Percentiles rank a stretch among this genome's conserved stretches.
These are phyloP conservation scores for Gaeumannomyces sp. DNA, from an alignment of 2,329 filamentous ascomycete species.

Conservation along the genomic window DNA sequence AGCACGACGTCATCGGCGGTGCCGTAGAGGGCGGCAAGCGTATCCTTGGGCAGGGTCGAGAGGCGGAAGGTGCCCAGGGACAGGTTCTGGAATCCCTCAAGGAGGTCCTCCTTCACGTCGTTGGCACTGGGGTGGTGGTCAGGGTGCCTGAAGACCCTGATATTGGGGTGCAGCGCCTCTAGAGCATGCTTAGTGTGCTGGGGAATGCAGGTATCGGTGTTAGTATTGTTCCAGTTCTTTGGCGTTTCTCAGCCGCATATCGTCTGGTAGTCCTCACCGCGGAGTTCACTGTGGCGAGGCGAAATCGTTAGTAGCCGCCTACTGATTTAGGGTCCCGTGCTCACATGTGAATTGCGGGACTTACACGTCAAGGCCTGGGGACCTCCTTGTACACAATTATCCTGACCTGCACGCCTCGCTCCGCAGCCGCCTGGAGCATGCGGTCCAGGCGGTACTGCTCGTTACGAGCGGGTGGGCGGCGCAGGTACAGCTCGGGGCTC, in stretches of 20 bases:
- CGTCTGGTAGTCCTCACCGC: not conserved
- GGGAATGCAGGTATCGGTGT: not conserved
- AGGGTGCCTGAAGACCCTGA: slow-evolving; percentile 83
- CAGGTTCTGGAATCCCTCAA: slow-evolving; percentile 48
- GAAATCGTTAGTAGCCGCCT: slow-evolving; percentile 38
- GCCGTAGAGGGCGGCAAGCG: slow-evolving; percentile 74
- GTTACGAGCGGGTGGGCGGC: slow-evolving; percentile 74
- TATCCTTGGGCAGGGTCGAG: slow-evolving; percentile 63
- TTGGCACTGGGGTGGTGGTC: slow-evolving; percentile 75
- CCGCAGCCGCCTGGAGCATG: slow-evolving; percentile 74
- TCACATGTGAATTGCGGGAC: slow-evolving; percentile 27
- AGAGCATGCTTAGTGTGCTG: slow-evolving; percentile 74
- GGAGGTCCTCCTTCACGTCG: slow-evolving; percentile 61
- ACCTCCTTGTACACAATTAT: slow-evolving; percentile 93
- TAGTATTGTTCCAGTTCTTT: not conserved
- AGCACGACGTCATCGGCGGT: slow-evolving; percentile 74
- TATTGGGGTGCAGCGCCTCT: slow-evolving; percentile 74
- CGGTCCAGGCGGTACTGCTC: slow-evolving; percentile 78
- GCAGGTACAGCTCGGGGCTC: slow-evolving; percentile 80
- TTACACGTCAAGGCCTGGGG: slow-evolving; percentile 69
- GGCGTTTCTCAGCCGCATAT: not conserved
- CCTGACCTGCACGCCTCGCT: slow-evolving; percentile 77
- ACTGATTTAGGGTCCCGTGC: not conserved
- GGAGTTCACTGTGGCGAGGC: slow-evolving; percentile 11
- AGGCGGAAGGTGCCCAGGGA: slow-evolving; percentile 45